These are phyloP conservation scores for Alternaria infectoria DNA, from an alignment of 2,329 filamentous ascomycete genomes.

Conservation along the genomic window DNA sequence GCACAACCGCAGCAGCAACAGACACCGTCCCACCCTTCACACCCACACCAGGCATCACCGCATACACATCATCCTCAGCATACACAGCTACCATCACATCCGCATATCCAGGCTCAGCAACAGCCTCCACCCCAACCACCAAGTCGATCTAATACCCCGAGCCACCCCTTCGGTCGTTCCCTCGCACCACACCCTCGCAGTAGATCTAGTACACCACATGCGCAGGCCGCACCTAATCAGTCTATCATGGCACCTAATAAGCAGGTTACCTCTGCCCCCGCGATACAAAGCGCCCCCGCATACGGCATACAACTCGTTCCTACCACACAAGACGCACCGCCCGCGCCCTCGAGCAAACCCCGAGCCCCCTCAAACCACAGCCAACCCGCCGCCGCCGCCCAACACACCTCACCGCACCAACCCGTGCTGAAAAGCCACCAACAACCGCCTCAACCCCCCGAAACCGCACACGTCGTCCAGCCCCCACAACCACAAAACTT, in stretches of 20 bases:
- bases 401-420: slow-evolving; percentile 18
- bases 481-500: not conserved
- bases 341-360: slow-evolving; percentile 10
- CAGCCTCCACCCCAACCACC: slow-evolving; percentile 24
- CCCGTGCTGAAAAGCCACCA: slow-evolving; percentile 36
- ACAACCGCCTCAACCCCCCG: slow-evolving; percentile 6
- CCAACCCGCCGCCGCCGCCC: slow-evolving; percentile 1
- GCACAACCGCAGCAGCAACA: slow-evolving; percentile 17
- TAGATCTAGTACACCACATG: slow-evolving; percentile 38
- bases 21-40: slow-evolving; percentile 4
- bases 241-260: slow-evolving; percentile 19
- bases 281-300: slow-evolving; percentile 20
- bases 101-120: slow-evolving; percentile 23
- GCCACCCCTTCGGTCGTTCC: slow-evolving; percentile 27
- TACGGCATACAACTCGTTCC: slow-evolving; percentile 29
- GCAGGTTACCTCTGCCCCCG: slow-evolving; percentile 14
- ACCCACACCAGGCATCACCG: slow-evolving; percentile 11
- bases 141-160: slow-evolving; percentile 34
- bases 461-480: slow-evolving; percentile 15
- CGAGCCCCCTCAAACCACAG: slow-evolving; percentile 13
- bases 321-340: slow-evolving; percentile 13
- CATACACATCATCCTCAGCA: slow-evolving; percentile 16
- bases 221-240: slow-evolving; percentile 27
- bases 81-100: slow-evolving; percentile 19
- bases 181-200: slow-evolving; percentile 35